Base-by-base conservation (phyloP, 164 flowering plant genomes). In the Magnolia officinalis region DNA sequence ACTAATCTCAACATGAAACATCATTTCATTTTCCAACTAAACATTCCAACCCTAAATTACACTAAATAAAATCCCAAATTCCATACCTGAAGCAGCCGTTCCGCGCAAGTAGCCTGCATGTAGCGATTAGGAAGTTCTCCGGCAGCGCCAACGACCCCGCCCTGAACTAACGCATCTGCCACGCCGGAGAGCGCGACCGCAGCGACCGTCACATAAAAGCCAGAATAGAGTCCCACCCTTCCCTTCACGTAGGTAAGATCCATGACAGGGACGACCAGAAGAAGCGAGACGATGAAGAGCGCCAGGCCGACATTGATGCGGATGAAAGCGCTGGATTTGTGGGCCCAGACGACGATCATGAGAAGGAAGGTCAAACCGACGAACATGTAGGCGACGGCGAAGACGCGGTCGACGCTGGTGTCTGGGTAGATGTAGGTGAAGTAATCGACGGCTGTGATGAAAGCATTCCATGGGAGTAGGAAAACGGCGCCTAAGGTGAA, bases 391-490 rank as follows among this genome's bases (percentile, higher is more conserved):
- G 74, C 89, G 71, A 91, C 86, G 72, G 94, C 86, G 82, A 96
- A 96, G 74, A 88, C 80, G n/a, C 97, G 94, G 77, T 96, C 98
- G 19, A 96, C 92, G 84, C 88, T 83, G 73, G 75, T 85, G 7
- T 80, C 91, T 0, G 98, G 98, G 85, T 96, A 96, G 78, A 96
- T 87, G 86, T 87, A 91, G 81, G 80, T 37, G 89, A 96, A 94
- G 90, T 94, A 96, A 79, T 96, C 98, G 74, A 96, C 96, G 85
- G 98, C 98, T 5, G 97, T 94, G 86, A 96, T 89, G 91, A 94
- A 96, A 72, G 98, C 92, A 84, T 96, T 96, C 98, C 98, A 96
- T 66, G 99, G 99, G 70, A 94, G 89, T 67, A 94, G 93, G 79
- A 72, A 96, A 2, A 98, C 99, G 0, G 89, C 69, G 50, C 98